Conservation (phyloP, 768 basidiomycete genomes). For the Macrolepiota dolichaula region DNA sequence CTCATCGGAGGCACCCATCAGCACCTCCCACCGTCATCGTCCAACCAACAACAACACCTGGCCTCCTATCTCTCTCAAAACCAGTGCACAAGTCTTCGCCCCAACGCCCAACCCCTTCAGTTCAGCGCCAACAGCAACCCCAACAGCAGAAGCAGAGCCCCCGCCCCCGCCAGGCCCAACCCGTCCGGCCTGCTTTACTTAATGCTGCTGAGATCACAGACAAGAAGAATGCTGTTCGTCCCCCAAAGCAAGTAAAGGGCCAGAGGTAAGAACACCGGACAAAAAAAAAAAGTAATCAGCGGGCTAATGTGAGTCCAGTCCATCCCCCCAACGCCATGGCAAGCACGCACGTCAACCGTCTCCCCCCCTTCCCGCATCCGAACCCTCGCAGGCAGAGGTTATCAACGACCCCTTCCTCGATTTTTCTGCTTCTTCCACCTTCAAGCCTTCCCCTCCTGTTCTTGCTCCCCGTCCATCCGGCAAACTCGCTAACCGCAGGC, state of each 20-base stretch:
- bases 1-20: slow-evolving; percentile 65
- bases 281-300: not conserved
- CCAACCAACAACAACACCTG: slow-evolving; percentile 71
- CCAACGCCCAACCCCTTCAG: slow-evolving; percentile 21
- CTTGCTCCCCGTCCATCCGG: slow-evolving; percentile 47
- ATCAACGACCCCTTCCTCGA: slow-evolving; percentile 39
- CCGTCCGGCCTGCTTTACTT: slow-evolving; percentile 24
- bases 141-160: slow-evolving; percentile 23
- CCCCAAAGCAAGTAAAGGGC: slow-evolving; percentile 26
- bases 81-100: slow-evolving; percentile 32
- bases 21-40: slow-evolving; percentile 66
- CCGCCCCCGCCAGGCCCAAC: slow-evolving; percentile 25
- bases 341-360: slow-evolving; percentile 61
- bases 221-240: slow-evolving; percentile 21
- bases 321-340: slow-evolving; percentile 27
- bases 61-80: slow-evolving; percentile 69
- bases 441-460: slow-evolving; percentile 30
- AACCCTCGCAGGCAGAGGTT: slow-evolving; percentile 69
- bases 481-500: slow-evolving; percentile 59
- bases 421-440: slow-evolving; percentile 21
- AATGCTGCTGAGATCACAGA: slow-evolving; percentile 21
- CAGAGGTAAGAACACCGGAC: slow-evolving; percentile 18
- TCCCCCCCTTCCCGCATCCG: slow-evolving; percentile 37
- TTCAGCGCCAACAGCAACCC: slow-evolving; percentile 15
- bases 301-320: not conserved